Evolutionary conservation across 257 asterid species (phyloP), one percentile per base, ranked within the genome.

Genomic region (Misopates orontium): DNA sequence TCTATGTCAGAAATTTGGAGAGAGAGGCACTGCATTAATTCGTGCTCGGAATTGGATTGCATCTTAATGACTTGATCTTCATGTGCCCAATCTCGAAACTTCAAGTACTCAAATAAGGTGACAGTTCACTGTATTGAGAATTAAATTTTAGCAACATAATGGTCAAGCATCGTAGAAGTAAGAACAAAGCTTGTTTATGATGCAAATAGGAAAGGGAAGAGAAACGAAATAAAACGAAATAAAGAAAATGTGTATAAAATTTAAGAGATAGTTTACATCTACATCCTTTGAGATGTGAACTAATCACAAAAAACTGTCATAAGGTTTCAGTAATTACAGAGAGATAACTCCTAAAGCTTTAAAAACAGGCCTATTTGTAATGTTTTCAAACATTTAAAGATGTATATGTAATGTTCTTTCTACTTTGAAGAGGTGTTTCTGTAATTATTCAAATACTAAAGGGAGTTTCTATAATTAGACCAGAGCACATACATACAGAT

Each of bases 71-170:
- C 28, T 4, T 55, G 17, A n/a, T 9, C 20, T 23, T 55, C 19
- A 55, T 55, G 60, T 55, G 32, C 15, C 32, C 19, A 31, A 24
- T 31, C 20, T 15, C 5, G 20, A 48, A 17, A 7, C 11, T 16
- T 16, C 20, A 48, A 16, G 20, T 5, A 48, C 11, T 16, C 20
- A 3, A 19, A 48, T 17, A 17, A 32, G 41, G 48, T 23, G 61
- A 57, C 63, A 4, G 14, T 32, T 57, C 48, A 57, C n/a, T 57
- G 63, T n/a, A 28, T 36, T 24, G 21, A 56, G 42, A 56, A 25
- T 9, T 42, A 56, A 17, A 16, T 56, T 20, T 25, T 56, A 18
- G 41, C 7, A 17, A 25, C 2, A 15, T 22, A 13, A 1, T 25
- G 22, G 42, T 10, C 14, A 4, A 5, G n/a, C 42, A 10, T 3